Percentiles rank a stretch among this genome's conserved stretches.
Evolutionary conservation across 1,284 basidiomycete species (phyloP).

Genomic region (Fomitopsis schrenkii): DNA sequence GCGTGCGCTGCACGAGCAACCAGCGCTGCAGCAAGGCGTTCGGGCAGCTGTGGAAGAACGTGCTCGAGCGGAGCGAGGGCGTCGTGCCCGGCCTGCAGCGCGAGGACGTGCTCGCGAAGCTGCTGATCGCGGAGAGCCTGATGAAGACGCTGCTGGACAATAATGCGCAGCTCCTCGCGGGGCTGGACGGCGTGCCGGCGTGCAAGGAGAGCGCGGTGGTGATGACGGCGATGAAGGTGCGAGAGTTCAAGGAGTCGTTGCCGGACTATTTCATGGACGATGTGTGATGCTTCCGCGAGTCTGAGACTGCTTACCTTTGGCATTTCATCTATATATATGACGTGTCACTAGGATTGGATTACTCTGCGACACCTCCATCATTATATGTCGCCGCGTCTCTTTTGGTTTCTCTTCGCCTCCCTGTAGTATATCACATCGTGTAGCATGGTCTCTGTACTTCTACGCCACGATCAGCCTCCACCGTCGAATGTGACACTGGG

Average conservation of each 20-base stretch:
- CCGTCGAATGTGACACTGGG: too few species aligned
- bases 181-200: conserved; percentile 35
- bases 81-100: conserved; percentile 30
- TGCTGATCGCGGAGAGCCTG: conserved; percentile 37
- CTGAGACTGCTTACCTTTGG: background rate
- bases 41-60: conserved; percentile 36
- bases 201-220: conserved; percentile 30
- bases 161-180: conserved; percentile 34
- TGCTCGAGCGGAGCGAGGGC: conserved; percentile 33
- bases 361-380: background rate
- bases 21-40: conserved; percentile 40
- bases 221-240: conserved; percentile 24
- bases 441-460: background rate
- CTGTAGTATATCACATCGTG: background rate
- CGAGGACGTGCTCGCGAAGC: conserved; percentile 36
- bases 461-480: background rate
- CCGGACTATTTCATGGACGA: conserved; percentile 32
- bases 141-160: conserved; percentile 38
- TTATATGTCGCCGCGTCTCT: background rate
- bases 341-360: background rate
- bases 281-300: conserved; percentile 12
- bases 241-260: conserved; percentile 29
- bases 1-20: conserved; percentile 35
- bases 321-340: background rate
- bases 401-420: background rate